Conservation (phyloP, 345 rosid species). For the Pistacia vera region DNA sequence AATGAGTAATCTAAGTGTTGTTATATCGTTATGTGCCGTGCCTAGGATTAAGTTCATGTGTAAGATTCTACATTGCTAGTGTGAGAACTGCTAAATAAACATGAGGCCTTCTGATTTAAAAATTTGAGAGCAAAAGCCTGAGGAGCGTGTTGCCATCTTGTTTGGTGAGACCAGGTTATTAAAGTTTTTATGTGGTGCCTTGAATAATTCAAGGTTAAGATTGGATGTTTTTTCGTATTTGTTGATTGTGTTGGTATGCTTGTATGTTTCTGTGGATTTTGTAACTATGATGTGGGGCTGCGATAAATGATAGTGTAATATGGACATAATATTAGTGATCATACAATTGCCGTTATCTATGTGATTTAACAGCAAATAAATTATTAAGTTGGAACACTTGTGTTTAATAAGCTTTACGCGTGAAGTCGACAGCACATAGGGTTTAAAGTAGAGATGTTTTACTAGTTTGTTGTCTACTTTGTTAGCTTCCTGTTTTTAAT, state of each 20-base stretch:
- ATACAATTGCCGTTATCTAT: no score
- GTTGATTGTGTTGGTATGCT: no score
- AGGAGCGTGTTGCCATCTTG: not conserved
- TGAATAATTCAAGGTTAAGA: no score
- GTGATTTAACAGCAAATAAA: not conserved
- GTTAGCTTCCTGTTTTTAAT: constrained; percentile 14
- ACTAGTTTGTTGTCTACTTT: not conserved
- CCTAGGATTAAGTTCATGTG: not conserved
- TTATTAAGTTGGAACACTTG: no score
- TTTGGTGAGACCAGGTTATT: not conserved
- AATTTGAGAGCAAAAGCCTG: not conserved
- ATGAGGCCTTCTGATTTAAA: not conserved
- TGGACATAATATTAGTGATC: no score
- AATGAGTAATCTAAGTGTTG: not conserved
- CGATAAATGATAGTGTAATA: no score
- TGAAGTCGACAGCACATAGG: not conserved
- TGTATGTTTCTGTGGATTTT: no score
- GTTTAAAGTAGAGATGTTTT: not conserved
- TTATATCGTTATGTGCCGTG: not conserved
- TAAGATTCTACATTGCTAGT: not conserved
- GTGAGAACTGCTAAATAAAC: not conserved
- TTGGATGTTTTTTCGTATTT: no score
- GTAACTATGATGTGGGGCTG: no score
- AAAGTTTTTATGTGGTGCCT: no score
- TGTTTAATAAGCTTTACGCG: not conserved